phyloP scores from a whole-genome alignment of 305 asterid species.

The Fraxinus floribunda region DNA sequence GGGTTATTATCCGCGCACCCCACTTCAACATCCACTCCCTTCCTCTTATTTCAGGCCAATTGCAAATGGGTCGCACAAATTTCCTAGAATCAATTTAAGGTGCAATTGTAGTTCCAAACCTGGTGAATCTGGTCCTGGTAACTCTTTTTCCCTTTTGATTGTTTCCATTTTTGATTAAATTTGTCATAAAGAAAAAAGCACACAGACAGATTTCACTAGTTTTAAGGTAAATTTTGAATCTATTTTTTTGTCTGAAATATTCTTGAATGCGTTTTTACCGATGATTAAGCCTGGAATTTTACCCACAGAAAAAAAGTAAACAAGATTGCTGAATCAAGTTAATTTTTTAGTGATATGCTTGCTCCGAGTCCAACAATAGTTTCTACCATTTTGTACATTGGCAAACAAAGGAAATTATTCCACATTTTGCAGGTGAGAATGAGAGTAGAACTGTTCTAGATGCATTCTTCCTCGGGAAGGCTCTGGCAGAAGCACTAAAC shows the following conservation, averaged over 20 bases:
- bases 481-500: constrained; percentile 72
- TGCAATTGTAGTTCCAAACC: constrained; percentile 34
- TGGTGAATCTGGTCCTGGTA: constrained; percentile 40
- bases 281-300: neutral
- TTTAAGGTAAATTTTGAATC: neutral
- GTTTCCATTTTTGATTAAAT: neutral
- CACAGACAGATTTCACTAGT: neutral
- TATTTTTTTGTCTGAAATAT: neutral
- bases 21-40: constrained; percentile 22
- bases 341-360: neutral
- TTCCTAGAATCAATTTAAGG: constrained; percentile 28
- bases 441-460: constrained; percentile 67
- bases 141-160: neutral
- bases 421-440: constrained; percentile 53
- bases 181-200: neutral
- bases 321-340: neutral
- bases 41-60: constrained; percentile 25
- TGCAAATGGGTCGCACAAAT: constrained; percentile 20
- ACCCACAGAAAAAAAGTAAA: neutral
- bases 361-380: neutral
- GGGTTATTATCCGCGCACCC: constrained; percentile 23
- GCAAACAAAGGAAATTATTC: neutral
- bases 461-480: constrained; percentile 92
- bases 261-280: neutral
- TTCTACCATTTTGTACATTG: neutral